Conservation (phyloP, 176 grass and related monocot species). For the Musa schizocarpa region DNA sequence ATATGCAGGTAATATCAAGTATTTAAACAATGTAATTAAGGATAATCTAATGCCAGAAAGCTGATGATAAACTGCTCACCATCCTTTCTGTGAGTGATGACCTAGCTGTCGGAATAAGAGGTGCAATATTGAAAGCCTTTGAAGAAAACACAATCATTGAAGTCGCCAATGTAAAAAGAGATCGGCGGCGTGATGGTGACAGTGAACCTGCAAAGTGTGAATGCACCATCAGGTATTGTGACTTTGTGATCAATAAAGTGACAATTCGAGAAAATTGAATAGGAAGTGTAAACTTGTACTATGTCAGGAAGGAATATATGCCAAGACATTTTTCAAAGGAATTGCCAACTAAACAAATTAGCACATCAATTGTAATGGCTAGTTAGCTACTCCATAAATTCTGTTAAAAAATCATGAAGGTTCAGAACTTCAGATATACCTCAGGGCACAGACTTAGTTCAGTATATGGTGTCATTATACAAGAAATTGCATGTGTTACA, state of each 20-base stretch:
- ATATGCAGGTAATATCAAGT: not conserved
- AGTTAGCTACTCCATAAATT: too few species aligned
- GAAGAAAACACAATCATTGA: slow-evolving; percentile 89
- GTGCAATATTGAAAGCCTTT: slow-evolving; percentile 76
- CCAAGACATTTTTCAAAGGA: too few species aligned
- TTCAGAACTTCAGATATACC: not conserved
- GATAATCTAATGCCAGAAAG: not conserved
- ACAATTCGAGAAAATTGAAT: too few species aligned
- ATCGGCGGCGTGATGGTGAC: slow-evolving; percentile 59
- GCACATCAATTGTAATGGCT: too few species aligned
- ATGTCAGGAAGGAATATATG: too few species aligned
- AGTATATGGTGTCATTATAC: not conserved
- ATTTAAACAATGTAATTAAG: not conserved
- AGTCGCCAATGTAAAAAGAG: slow-evolving; percentile 85
- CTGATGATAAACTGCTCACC: slow-evolving; percentile 35
- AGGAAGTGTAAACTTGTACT: too few species aligned
- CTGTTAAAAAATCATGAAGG: not conserved
- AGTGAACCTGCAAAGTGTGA: slow-evolving; percentile 49
- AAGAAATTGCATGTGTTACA: not conserved
- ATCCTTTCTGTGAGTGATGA: slow-evolving; percentile 50
- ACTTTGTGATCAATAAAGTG: not conserved
- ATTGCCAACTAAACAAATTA: too few species aligned
- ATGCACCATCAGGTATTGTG: not conserved
- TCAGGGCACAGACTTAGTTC: not conserved
- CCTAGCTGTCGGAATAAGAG: slow-evolving; percentile 69